A percentile compares a stretch with the other conserved stretches of the same genome.
phyloP scores from a whole-genome alignment of 306 rosid genomes.

The cucumber (Cucumis sativus) region Cucumber_9930_V3 NC_026655.2:30360501-30361000 shows the following conservation, averaged over 20 bases:
- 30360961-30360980: not conserved
- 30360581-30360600: not conserved
- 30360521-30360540: not conserved
- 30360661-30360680: not conserved
- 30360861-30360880: no score
- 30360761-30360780: not conserved
- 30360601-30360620: not conserved
- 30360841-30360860: not conserved
- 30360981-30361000: not conserved
- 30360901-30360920: not conserved
- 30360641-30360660: not conserved
- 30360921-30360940: not conserved
- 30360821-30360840: not conserved
- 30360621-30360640: not conserved
- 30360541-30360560: not conserved
- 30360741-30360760: no score
- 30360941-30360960: not conserved
- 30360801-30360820: not conserved
- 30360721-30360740: not conserved
- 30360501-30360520: not conserved
- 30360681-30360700: not conserved
- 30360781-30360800: not conserved
- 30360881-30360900: no score
- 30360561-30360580: not conserved
- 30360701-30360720: not conserved